Evolutionary conservation across 2,329 filamentous ascomycete species (phyloP), one percentile per base, ranked within the genome.

Genomic region (Colletotrichum siamense): DNA sequence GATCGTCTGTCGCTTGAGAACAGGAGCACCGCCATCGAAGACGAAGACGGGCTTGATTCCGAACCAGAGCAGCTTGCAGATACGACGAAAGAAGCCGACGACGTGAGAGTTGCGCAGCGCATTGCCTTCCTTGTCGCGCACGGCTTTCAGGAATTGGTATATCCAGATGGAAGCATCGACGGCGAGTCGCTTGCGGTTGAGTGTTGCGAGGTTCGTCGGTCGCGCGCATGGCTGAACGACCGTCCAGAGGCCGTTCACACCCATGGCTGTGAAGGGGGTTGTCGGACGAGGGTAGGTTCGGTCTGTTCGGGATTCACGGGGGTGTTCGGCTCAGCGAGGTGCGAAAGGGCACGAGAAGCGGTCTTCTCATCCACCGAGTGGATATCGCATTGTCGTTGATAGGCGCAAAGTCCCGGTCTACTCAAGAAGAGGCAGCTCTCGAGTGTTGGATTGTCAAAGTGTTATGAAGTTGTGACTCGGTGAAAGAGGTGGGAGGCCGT

Each of bases 131-230:
- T 99, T 98, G 86, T 99, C 97, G 81, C 97, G 96, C 13, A 99
- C 97, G 12, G 98, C 97, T 87, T 99, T 99, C 81, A 99, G 92
- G 82, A 99, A 99, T 83, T 99, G 97, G 89, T 99, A 99, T 81
- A 99, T 99, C 97, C 97, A 99, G 83, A 99, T 99, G 15, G 96
- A 98, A 75, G 98, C 97, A 86, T 99, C 97, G 79, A 99, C 95
- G 63, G 97, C 98, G 66, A 99, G 94, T 18, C 97, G 95, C 87
- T 98, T 98, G 80, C 95, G 95, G 85, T 99, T 99, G 77, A 99
- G 92, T 16, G 96, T 98, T 81, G 98, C 96, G 81, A 99, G 94
- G 85, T 98, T 98, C 78, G 98, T 98, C 24, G 97, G 98, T 49
- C 97, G 94, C 64, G 97, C 97, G 83, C 96, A 98, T 62, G 97